Base-by-base conservation (phyloP, 202 grass and related monocot genomes). In the Bolboschoenoplectus hybrid region DNA sequence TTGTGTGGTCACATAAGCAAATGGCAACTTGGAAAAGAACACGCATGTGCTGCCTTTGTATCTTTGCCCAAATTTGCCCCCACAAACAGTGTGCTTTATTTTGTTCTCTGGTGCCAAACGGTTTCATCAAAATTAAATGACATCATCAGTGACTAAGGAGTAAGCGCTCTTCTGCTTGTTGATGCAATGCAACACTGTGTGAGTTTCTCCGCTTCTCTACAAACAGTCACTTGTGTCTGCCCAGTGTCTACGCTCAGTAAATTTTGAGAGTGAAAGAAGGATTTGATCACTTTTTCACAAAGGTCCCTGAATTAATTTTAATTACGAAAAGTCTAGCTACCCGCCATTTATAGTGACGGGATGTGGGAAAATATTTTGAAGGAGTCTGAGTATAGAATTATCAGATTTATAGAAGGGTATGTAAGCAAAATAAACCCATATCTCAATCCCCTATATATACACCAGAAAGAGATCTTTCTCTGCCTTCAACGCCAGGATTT, bases 21-120 rank as follows among this genome's bases (percentile, higher is more conserved):
- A 67, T 38, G 62, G 81, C 81, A 66, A 83, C 19, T 83, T 83
- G 81, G 81, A 83, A 67, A 83, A 67, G 43, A 83, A 83, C 44
- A 83, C 6, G 20, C 81, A 83, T 83, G 81, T 83, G 81, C 81
- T 49, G 43, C 8, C 60, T 66, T 83, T 52, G 63, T 67, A 66
- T 5, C 81, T 83, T 52, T 52, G 41, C 11, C 80, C 41, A 83
- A 67, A 36, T 52, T 82, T 43, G 3, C 62, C 76, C 80, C 81
- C 67, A 61, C 50, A 67, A 5, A 63, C 58, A 67, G 46, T 83
- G 62, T 83, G 19, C 19, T 66, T 67, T 8, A 26, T 26, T 83
- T 67, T 67, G 58, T 83, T 83, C 51, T 50, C 34, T 80, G 53
- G 75, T 67, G 63, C 53, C 55, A 41, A 35, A 61, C 52, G 53